Evolutionary conservation across 2,329 filamentous ascomycete genomes (phyloP).

Genomic region (Phoma sp.): DNA sequence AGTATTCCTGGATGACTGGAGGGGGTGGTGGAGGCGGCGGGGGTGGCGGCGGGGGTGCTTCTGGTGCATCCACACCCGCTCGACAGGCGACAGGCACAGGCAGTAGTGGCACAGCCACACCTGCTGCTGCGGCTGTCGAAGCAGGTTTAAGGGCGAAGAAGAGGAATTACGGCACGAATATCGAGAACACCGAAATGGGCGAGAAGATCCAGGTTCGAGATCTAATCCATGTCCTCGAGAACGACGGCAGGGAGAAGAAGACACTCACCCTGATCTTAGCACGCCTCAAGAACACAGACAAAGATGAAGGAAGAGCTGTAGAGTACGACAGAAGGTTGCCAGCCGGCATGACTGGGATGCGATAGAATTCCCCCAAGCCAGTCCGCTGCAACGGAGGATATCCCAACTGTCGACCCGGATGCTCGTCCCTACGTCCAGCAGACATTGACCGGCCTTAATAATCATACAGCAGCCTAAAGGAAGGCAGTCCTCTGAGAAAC

Average conservation of each 20-base stretch:
- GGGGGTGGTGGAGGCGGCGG: conserved; percentile 39
- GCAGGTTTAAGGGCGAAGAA: conserved; percentile 62
- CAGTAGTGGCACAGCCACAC: conserved; percentile 35
- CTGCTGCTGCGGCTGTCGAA: conserved; percentile 28
- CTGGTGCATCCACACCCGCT: conserved; percentile 42
- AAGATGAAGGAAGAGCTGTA: conserved; percentile 27
- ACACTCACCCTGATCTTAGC: conserved; percentile 49
- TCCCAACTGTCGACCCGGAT: not conserved
- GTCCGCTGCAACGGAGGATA: not conserved
- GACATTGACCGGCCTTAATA: not conserved
- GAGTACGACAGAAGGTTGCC: conserved; percentile 17
- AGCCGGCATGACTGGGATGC: conserved; percentile 11
- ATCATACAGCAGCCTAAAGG: not conserved
- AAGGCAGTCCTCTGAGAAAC: not conserved
- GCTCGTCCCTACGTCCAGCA: not conserved
- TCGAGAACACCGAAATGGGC: conserved; percentile 79
- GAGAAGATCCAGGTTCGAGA: conserved; percentile 84
- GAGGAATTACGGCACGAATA: conserved; percentile 72
- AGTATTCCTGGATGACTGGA: conserved; percentile 77
- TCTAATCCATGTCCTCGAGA: conserved; percentile 78
- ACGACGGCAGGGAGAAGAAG: conserved; percentile 72
- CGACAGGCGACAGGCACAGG: conserved; percentile 33
- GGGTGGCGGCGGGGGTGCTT: conserved; percentile 45
- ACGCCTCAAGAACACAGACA: conserved; percentile 39
- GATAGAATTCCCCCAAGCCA: not conserved